phyloP scores from a whole-genome alignment of 139 green algal genomes.

The Chlamydomonas sp. region DNA sequence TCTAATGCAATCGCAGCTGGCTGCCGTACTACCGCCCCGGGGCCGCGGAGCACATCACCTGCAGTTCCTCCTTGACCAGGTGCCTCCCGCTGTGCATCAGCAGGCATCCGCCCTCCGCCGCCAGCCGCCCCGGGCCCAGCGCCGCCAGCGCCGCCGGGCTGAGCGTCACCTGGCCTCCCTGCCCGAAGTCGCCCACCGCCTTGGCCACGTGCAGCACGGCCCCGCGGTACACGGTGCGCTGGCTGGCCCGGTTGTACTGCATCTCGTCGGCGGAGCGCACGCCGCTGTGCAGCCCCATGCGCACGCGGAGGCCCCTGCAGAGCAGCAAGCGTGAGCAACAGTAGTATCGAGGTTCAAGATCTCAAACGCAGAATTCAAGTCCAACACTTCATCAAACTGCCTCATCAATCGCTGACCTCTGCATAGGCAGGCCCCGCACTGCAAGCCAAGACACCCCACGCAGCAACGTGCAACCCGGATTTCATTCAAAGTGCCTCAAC shows the following conservation, averaged over 20 bases:
- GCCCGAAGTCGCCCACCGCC: background rate
- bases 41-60: background rate
- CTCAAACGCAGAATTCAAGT: too few species aligned
- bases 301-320: constrained; percentile 17
- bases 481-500: too few species aligned
- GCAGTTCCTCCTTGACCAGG: background rate
- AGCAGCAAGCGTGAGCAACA: background rate
- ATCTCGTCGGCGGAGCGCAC: background rate
- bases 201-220: background rate
- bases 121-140: background rate
- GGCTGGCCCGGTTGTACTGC: background rate
- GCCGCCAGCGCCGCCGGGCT: background rate
- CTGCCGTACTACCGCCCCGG: too few species aligned
- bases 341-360: too few species aligned
- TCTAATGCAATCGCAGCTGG: too few species aligned
- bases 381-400: too few species aligned
- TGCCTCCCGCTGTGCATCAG: background rate
- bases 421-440: too few species aligned
- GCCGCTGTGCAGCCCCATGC: constrained; percentile 1
- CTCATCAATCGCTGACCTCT: too few species aligned
- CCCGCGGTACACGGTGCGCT: constrained; percentile 15
- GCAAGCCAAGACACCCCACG: too few species aligned
- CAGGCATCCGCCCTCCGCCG: background rate
- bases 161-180: background rate
- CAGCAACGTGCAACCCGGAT: too few species aligned